Evolutionary conservation across 2,329 filamentous ascomycete species (phyloP).

Genomic region (Fusarium oligoseptatum): DNA sequence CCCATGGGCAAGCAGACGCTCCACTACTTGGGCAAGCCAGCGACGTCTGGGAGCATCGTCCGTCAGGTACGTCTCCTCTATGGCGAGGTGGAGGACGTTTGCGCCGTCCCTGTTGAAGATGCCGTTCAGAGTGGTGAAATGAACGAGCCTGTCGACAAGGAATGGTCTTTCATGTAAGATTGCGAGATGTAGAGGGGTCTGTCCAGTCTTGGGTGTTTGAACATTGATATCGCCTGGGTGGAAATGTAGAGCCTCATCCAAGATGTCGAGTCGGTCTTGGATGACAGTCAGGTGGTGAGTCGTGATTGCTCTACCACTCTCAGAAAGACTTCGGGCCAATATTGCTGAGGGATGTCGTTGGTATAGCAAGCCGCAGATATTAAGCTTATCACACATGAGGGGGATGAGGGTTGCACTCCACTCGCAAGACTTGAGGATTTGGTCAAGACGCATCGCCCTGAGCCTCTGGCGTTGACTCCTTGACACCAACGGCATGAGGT

Average conservation of each 20-base stretch:
- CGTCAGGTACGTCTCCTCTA: background rate
- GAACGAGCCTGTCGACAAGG: background rate
- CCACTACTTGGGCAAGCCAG: background rate
- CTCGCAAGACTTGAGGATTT: background rate
- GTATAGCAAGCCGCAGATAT: background rate
- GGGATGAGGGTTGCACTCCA: background rate
- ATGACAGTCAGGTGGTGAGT: background rate
- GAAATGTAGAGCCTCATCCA: rapidly evolving
- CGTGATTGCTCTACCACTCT: background rate
- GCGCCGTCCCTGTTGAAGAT: background rate
- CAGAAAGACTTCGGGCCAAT: background rate
- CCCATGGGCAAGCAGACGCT: background rate
- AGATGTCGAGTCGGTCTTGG: background rate
- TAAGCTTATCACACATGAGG: background rate
- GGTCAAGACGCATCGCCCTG: background rate
- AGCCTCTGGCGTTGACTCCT: background rate
- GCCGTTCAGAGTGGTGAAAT: background rate
- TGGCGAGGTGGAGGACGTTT: background rate
- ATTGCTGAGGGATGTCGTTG: background rate
- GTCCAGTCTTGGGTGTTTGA: background rate
- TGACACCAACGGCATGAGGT: background rate
- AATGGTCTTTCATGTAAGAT: background rate
- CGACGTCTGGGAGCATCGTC: background rate
- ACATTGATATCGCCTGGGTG: background rate
- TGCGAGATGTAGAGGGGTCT: background rate